A percentile compares a stretch with the other conserved stretches of the same genome.
Conservation (phyloP, 2,329 filamentous ascomycete genomes). For the Gnomoniopsis sp. region DNA sequence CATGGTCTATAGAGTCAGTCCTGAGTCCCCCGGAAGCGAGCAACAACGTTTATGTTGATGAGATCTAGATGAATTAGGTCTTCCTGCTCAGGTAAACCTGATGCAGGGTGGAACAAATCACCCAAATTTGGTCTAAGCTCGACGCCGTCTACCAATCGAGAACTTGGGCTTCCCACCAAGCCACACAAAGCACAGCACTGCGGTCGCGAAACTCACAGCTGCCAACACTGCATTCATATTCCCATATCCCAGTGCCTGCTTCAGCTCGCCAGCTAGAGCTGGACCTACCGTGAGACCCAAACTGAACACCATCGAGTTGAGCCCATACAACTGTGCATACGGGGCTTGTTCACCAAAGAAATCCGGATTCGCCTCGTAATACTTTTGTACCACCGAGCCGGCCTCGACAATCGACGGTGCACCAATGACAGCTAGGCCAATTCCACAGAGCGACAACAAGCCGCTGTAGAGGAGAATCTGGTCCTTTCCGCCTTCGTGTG, state of each 20-base stretch:
- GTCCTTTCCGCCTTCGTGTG: slow-evolving; percentile 6
- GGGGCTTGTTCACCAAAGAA: slow-evolving; percentile 55
- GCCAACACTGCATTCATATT: slow-evolving; percentile 54
- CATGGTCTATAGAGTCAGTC: too few relatives aligned
- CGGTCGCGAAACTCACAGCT: slow-evolving; percentile 39
- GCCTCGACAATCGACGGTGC: slow-evolving; percentile 56
- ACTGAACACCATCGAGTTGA: slow-evolving; percentile 62
- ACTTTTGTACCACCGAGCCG: slow-evolving; percentile 51
- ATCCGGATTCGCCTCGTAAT: slow-evolving; percentile 50
- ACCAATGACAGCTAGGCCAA: slow-evolving; percentile 51
- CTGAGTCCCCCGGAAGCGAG: too few relatives aligned
- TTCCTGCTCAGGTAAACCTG: too few relatives aligned
- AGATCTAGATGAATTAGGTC: too few relatives aligned
- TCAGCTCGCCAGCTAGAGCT: slow-evolving; percentile 49
- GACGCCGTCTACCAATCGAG: slow-evolving; percentile 24
- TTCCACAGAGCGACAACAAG: slow-evolving; percentile 30
- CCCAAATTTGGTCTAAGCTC: background rate
- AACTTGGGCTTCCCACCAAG: slow-evolving; percentile 40
- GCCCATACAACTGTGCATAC: slow-evolving; percentile 63
- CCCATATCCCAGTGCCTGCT: slow-evolving; percentile 50
- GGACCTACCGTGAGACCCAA: slow-evolving; percentile 59
- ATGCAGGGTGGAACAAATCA: too few relatives aligned
- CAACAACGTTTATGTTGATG: too few relatives aligned
- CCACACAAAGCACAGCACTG: slow-evolving; percentile 39
- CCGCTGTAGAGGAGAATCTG: slow-evolving; percentile 10